Evolutionary conservation across 2,329 filamentous ascomycete species (phyloP).

Genomic region (Paecilomyces sp.): DNA sequence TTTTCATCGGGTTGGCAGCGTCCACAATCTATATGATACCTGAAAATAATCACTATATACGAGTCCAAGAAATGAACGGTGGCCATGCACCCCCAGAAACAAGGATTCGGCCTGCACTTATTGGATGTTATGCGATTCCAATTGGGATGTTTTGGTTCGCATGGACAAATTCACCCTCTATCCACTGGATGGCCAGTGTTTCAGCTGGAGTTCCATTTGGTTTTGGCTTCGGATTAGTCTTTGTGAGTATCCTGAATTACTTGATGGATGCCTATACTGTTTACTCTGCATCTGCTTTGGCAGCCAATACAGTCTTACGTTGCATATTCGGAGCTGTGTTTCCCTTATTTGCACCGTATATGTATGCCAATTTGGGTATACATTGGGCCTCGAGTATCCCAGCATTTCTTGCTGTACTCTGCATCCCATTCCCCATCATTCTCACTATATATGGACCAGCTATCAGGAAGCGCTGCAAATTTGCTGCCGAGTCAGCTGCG

Average conservation of each 20-base stretch:
- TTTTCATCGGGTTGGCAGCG: constrained; percentile 35
- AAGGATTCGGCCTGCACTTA: constrained; percentile 38
- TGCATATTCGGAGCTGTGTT: constrained; percentile 35
- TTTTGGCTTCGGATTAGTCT: constrained; percentile 26
- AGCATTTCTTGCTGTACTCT: constrained; percentile 32
- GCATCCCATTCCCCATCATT: constrained; percentile 29
- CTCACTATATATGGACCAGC: too few relatives aligned
- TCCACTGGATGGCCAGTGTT: constrained; percentile 25
- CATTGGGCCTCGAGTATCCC: constrained; percentile 35
- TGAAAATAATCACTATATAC: constrained; percentile 34
- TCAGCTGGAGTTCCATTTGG: constrained; percentile 22
- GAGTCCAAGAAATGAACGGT: too few relatives aligned
- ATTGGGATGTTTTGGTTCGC: constrained; percentile 49
- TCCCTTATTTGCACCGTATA: constrained; percentile 33
- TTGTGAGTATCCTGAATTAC: constrained; percentile 26
- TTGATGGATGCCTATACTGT: constrained; percentile 29
- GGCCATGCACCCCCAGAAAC: constrained; percentile 53
- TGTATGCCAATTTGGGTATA: constrained; percentile 35
- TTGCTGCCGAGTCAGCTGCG: too few relatives aligned
- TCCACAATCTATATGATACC: constrained; percentile 34
- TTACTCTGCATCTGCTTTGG: constrained; percentile 27
- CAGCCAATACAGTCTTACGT: constrained; percentile 34
- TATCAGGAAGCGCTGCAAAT: too few relatives aligned
- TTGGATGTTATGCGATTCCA: constrained; percentile 41
- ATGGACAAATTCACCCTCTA: constrained; percentile 42